Evolutionary conservation across 805 yeast species (phyloP).

Genomic region (Metschnikowia colocasiae): DNA sequence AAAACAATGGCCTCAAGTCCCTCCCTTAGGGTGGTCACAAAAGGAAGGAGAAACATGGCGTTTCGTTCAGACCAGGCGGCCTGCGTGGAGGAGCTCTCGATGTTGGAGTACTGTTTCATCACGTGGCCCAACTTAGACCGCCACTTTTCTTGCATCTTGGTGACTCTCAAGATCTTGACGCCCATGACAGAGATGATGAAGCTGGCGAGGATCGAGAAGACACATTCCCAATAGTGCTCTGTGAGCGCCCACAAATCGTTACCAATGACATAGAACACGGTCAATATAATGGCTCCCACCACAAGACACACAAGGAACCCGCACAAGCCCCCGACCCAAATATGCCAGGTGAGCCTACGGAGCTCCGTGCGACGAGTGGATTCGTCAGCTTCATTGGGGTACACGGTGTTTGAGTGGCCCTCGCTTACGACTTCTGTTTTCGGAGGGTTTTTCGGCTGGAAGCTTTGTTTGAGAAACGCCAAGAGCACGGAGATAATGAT

Average conservation of each 20-base stretch:
- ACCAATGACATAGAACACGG: constrained; percentile 39
- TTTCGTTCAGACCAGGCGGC: constrained; percentile 47
- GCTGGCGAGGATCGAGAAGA: constrained; percentile 42
- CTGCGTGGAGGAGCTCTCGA: constrained; percentile 18
- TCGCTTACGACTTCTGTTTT: background rate
- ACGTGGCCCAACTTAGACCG: constrained; percentile 32
- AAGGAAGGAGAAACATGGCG: constrained; percentile 73
- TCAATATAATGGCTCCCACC: constrained; percentile 38
- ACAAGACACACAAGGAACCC: constrained; percentile 39
- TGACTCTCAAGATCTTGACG: constrained; percentile 40
- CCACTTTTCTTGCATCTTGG: constrained; percentile 45
- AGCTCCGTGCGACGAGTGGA: constrained; percentile 13
- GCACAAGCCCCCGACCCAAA: constrained; percentile 43
- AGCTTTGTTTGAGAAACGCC: constrained; percentile 17
- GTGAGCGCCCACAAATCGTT: constrained; percentile 43
- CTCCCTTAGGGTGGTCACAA: constrained; percentile 82
- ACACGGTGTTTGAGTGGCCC: background rate
- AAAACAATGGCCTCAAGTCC: constrained; percentile 91
- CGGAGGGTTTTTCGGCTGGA: background rate
- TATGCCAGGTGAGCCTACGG: constrained; percentile 29
- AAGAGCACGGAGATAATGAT: constrained; percentile 21
- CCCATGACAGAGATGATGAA: constrained; percentile 47
- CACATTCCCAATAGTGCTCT: constrained; percentile 49
- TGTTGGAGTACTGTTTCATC: constrained; percentile 22
- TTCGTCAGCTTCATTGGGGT: background rate